Evolutionary conservation across 257 asterid species (phyloP).

Genomic region (Solanum neorickii): DNA sequence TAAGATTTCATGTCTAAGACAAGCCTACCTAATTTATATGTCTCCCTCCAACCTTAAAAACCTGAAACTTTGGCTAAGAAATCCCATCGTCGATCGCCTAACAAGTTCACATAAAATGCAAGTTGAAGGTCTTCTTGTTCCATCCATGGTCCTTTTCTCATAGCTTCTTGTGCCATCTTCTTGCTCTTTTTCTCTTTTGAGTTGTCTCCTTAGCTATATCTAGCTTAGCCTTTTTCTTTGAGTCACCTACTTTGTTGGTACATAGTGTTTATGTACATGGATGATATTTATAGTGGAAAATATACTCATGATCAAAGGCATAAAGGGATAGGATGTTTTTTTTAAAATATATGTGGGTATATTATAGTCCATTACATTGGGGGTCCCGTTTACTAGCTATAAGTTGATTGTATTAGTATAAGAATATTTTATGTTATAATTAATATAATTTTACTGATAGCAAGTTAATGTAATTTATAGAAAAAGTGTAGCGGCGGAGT

Average conservation of each 20-base stretch:
- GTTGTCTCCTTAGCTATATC: background rate
- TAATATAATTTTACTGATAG: background rate
- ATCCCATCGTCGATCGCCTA: conserved; percentile 92
- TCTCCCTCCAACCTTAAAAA: conserved; percentile 94
- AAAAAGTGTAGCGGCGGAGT: background rate
- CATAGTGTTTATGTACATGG: background rate
- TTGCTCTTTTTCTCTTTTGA: background rate
- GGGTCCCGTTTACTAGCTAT: background rate
- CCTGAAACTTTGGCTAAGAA: conserved; percentile 96
- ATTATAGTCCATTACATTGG: background rate
- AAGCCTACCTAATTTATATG: conserved; percentile 25
- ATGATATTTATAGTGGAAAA: conserved; percentile 11
- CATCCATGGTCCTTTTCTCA: conserved; percentile 82
- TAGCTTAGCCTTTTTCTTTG: background rate
- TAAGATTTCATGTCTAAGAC: conserved; percentile 43
- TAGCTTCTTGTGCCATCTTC: conserved; percentile 23
- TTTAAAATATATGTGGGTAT: background rate
- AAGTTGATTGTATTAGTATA: background rate
- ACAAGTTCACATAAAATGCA: conserved; percentile 66
- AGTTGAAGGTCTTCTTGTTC: conserved; percentile 77
- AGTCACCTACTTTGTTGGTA: background rate
- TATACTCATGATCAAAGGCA: background rate
- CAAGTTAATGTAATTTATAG: background rate
- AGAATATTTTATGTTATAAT: background rate
- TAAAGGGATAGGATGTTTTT: background rate